Evolutionary conservation across 2,329 filamentous ascomycete species (phyloP), one percentile per base, ranked within the genome.

Genomic region (Metarhizium brunneum): DNA sequence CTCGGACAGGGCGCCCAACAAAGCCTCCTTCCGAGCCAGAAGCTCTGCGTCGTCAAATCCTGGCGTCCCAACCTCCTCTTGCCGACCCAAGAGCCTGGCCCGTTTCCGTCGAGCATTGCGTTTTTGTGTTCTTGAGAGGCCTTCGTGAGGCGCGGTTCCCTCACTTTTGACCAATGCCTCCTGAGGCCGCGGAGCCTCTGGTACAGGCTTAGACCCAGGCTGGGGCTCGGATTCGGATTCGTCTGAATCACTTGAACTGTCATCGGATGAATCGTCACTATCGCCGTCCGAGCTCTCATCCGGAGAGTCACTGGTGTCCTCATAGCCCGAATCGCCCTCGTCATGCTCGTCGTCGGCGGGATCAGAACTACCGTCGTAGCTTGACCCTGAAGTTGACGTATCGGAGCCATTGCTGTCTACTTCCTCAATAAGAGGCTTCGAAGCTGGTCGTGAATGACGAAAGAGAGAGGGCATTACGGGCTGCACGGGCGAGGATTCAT

Each of bases 21-120:
- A 66, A 2, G 71, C 72, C 40, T 69, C 64, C 53, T 77, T 77
- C 49, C 73, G 69, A 3, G 70, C 71, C 5, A 66, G 56, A 6
- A 76, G 61, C 38, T 71, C 69, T 1, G 61, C 59, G 20, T 64
- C 58, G 3, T 10, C 29, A 7, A 47, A 29, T 29, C 61, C 61
- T 3, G 42, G 29, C 14, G 47, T 51, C 2, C 45, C 13, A 2
- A n/a, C 38, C 6, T 6, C 20, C 14, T 40, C 42, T 40, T 54
- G 30, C 18, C 20, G 38, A 18, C 47, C 60, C 14, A 61, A 11
- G 2, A 58, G 59, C 55, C 73, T 73, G 3, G 68, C 67, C 3
- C 68, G 66, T 38, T 74, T 74, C 47, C 79, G 72, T 32, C 80
- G 71, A 8, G 73, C 73, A 58, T 83, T 83, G 6, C 80, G 73